phyloP scores from a whole-genome alignment of 208 protist genomes.

The Naegleria fowleri region DNA sequence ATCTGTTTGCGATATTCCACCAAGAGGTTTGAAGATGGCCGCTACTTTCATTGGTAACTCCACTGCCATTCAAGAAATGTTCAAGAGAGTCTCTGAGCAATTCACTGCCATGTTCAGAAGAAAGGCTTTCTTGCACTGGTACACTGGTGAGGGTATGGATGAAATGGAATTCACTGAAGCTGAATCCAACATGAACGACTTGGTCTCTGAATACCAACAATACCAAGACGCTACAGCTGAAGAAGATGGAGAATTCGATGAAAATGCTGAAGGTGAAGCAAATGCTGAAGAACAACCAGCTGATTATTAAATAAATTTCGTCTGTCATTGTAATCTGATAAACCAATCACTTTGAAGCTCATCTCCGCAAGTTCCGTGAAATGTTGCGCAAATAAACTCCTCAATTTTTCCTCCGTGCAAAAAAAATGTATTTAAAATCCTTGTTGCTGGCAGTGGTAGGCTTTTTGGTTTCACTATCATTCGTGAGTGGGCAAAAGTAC shows the following conservation, averaged over 20 bases:
- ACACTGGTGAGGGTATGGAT: slow-evolving; percentile 88
- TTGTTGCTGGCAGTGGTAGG: too few species aligned
- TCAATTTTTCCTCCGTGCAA: too few species aligned
- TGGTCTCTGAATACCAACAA: slow-evolving; percentile 85
- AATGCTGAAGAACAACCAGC: background rate
- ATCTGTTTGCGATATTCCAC: slow-evolving; percentile 77
- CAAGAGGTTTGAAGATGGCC: slow-evolving; percentile 61
- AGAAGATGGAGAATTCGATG: slow-evolving; percentile 34
- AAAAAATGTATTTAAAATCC: too few species aligned
- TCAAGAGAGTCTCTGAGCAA: slow-evolving; percentile 83
- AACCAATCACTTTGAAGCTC: too few species aligned
- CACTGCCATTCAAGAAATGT: slow-evolving; percentile 84
- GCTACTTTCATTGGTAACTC: slow-evolving; percentile 89
- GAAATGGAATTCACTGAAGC: slow-evolving; percentile 81
- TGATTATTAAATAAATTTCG: background rate
- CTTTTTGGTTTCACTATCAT: too few species aligned
- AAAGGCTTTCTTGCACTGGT: slow-evolving; percentile 99
- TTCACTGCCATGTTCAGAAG: slow-evolving; percentile 96
- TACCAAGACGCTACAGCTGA: slow-evolving; percentile 57
- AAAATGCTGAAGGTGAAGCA: background rate
- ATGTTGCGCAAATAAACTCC: background rate
- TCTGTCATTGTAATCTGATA: too few species aligned
- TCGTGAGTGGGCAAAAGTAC: background rate
- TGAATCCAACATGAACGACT: slow-evolving; percentile 86
- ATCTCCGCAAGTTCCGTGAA: too few species aligned